Conservation (phyloP, 495 filamentous ascomycete genomes). For the Penicillium ochrochloron region DNA sequence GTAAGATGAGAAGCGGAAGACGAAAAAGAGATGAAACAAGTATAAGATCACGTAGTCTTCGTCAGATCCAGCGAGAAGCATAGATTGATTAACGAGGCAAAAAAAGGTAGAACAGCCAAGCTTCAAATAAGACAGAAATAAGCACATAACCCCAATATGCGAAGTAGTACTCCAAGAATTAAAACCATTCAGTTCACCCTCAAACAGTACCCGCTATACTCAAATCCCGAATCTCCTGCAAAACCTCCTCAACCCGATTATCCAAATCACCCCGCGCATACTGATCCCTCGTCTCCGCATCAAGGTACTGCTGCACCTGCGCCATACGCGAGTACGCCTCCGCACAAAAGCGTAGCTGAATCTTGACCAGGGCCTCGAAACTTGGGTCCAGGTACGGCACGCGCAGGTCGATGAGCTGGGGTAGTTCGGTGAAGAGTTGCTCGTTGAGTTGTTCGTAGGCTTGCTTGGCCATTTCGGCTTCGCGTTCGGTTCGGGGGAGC, state of each 20-base stretch:
- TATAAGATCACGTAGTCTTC: slow-evolving; percentile 15
- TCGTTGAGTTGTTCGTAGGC: slow-evolving; percentile 97
- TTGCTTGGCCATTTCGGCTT: slow-evolving; percentile 87
- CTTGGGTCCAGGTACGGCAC: slow-evolving; percentile 96
- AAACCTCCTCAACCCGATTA: slow-evolving; percentile 88
- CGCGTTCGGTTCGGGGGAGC: slow-evolving; percentile 90
- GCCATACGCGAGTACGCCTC: slow-evolving; percentile 97
- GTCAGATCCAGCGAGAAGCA: slow-evolving; percentile 1
- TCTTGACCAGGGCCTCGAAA: slow-evolving; percentile 98
- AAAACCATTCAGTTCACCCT: neutral
- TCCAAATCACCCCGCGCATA: slow-evolving; percentile 95
- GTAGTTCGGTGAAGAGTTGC: slow-evolving; percentile 88
- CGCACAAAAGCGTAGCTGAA: slow-evolving; percentile 95
- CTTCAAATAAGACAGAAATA: slow-evolving; percentile 6
- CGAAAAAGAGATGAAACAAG: slow-evolving; percentile 7
- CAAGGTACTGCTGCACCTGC: slow-evolving; percentile 97
- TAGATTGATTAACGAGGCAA: slow-evolving; percentile 5
- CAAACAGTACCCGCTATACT: slow-evolving; percentile 83
- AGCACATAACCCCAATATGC: slow-evolving; percentile 12
- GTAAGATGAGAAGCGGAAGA: slow-evolving; percentile 18
- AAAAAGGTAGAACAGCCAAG: slow-evolving; percentile 16
- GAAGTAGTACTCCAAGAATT: neutral
- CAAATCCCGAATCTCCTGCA: slow-evolving; percentile 95
- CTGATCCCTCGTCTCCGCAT: slow-evolving; percentile 94
- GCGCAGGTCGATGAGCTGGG: slow-evolving; percentile 96